These are phyloP conservation scores for Pseudocercospora musae DNA, from an alignment of 2,329 filamentous ascomycete genomes.

Conservation along the genomic window DNA sequence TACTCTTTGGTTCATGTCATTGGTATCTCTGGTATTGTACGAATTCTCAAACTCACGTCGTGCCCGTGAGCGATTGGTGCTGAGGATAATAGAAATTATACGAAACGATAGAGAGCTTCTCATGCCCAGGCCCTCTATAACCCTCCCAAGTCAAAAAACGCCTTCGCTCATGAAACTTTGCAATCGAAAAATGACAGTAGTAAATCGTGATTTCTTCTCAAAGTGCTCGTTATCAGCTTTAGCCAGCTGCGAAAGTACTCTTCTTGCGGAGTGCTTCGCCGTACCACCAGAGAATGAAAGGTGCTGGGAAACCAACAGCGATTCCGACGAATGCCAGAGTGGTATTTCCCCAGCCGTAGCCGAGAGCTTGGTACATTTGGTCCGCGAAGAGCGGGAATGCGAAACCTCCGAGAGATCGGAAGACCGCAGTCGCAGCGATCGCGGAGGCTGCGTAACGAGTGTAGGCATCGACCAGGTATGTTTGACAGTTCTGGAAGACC, in stretches of 20 bases:
- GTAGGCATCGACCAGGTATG: slow-evolving; percentile 59
- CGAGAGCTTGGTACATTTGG: slow-evolving; percentile 47
- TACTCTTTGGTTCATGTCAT: neutral
- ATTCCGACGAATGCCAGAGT: slow-evolving; percentile 56
- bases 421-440: slow-evolving; percentile 54
- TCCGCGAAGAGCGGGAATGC: slow-evolving; percentile 60
- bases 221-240: neutral
- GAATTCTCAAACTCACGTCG: neutral
- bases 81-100: neutral
- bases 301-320: slow-evolving; percentile 50
- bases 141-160: neutral
- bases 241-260: slow-evolving; percentile 37
- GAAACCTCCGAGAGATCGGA: slow-evolving; percentile 56
- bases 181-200: neutral
- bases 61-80: neutral
- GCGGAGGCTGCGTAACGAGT: slow-evolving; percentile 49
- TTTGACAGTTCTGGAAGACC: slow-evolving; percentile 58
- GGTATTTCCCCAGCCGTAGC: slow-evolving; percentile 52
- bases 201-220: neutral
- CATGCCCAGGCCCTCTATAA: neutral
- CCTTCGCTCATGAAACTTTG: neutral
- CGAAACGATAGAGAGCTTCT: neutral
- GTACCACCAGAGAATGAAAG: slow-evolving; percentile 45
- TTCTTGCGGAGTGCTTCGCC: slow-evolving; percentile 38
- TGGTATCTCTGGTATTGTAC: neutral